Conservation (phyloP, 441 rosid species). For the Macaranga tanarius region DNA sequence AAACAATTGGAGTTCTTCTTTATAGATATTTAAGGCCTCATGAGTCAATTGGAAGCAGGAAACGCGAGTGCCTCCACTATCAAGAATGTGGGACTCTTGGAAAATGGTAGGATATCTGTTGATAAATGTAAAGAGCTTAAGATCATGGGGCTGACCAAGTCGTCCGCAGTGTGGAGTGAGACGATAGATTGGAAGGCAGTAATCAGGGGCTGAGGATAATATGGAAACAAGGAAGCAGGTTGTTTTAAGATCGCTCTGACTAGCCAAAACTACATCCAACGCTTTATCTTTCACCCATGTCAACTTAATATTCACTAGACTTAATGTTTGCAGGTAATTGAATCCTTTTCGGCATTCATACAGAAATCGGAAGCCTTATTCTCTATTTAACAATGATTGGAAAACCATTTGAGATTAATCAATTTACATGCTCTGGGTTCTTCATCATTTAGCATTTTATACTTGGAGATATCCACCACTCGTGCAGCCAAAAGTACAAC, state of each 20-base stretch:
- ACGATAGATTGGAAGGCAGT: constrained; percentile 48
- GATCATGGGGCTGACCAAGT: constrained; percentile 58
- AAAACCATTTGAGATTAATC: constrained; percentile 32
- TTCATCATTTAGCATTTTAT: background rate
- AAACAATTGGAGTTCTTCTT: constrained; percentile 38
- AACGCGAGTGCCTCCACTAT: constrained; percentile 68
- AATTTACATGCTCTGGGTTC: background rate
- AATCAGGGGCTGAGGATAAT: constrained; percentile 39
- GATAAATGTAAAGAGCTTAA: constrained; percentile 63
- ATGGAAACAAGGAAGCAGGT: constrained; percentile 55
- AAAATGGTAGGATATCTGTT: constrained; percentile 69
- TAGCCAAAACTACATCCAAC: constrained; percentile 54
- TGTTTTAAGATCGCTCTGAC: constrained; percentile 63
- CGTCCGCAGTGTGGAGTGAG: constrained; percentile 55
- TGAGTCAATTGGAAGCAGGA: constrained; percentile 66
- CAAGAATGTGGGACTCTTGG: constrained; percentile 43
- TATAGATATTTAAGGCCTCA: constrained; percentile 44
- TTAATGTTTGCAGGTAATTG: constrained; percentile 46
- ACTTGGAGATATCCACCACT: background rate
- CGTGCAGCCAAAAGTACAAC: background rate
- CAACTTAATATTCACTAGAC: constrained; percentile 68
- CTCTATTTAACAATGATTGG: constrained; percentile 25
- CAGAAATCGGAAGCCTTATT: constrained; percentile 21
- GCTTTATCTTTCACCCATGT: constrained; percentile 82
- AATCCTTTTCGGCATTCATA: constrained; percentile 36